Percentiles rank a stretch among this genome's conserved stretches.
phyloP scores from a whole-genome alignment of 345 rosid species.

The Arabidopsis thaliana region DNA sequence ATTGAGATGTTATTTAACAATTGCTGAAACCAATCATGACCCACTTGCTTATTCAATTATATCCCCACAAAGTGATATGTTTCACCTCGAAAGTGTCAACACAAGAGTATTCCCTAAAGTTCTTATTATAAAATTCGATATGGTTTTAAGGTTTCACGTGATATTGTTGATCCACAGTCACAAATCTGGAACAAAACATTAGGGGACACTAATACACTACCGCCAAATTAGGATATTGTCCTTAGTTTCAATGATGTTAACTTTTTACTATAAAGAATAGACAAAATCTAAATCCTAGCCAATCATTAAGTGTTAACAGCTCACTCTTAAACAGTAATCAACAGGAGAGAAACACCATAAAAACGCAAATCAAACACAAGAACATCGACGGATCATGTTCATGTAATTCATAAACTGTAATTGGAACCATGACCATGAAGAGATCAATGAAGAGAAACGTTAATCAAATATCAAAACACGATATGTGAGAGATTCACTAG shows the following conservation, averaged over 20 bases:
- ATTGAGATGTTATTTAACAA: not conserved
- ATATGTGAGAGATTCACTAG: not conserved
- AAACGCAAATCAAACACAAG: not conserved
- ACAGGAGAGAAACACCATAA: not conserved
- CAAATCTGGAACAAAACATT: slow-evolving; percentile 30
- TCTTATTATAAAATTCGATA: slow-evolving; percentile 8
- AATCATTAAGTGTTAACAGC: slow-evolving; percentile 35
- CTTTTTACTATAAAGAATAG: not conserved
- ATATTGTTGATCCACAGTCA: not conserved
- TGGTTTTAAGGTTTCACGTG: slow-evolving; percentile 32
- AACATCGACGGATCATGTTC: not conserved
- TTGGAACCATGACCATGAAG: not conserved
- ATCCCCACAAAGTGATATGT: slow-evolving; percentile 8
- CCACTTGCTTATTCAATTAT: slow-evolving; percentile 19
- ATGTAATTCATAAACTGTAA: not conserved
- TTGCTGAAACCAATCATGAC: slow-evolving; percentile 15
- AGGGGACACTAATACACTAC: slow-evolving; percentile 27
- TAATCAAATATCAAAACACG: not conserved
- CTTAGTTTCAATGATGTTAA: slow-evolving; percentile 12
- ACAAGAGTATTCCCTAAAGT: slow-evolving; percentile 3
- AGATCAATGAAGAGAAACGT: not conserved
- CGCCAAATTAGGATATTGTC: slow-evolving; percentile 28
- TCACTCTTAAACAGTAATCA: slow-evolving; percentile 28
- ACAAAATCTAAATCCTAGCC: slow-evolving; percentile 27
- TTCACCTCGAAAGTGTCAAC: slow-evolving; percentile 31